Percentiles rank a stretch among this genome's conserved stretches.
These are phyloP conservation scores for Salvia miltiorrhiza DNA, from an alignment of 257 asterid species.

Conservation along the genomic window DNA sequence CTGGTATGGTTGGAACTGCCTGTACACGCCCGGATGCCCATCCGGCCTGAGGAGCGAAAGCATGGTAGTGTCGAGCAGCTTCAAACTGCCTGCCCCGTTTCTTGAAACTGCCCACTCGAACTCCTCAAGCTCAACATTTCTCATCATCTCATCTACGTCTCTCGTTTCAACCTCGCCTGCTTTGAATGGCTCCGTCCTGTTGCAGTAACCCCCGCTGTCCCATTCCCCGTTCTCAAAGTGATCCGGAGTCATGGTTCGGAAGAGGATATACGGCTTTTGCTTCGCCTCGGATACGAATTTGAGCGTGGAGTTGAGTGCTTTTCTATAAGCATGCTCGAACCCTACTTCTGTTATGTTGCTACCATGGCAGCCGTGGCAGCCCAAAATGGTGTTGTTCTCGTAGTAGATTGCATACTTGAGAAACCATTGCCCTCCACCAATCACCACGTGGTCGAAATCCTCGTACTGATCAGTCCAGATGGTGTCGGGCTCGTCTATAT, in stretches of 20 bases:
- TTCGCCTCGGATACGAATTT: conserved; percentile 32
- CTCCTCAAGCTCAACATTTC: conserved; percentile 54
- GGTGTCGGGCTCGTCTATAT: conserved; percentile 58
- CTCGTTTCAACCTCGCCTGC: conserved; percentile 38
- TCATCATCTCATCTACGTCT: conserved; percentile 35
- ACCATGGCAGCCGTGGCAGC: conserved; percentile 68
- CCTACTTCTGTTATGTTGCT: conserved; percentile 60
- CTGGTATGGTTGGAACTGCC: conserved; percentile 64
- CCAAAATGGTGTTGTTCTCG: conserved; percentile 46
- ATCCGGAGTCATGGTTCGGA: conserved; percentile 60
- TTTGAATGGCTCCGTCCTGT: conserved; percentile 54
- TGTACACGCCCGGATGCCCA: conserved; percentile 77
- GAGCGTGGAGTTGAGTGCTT: conserved; percentile 48
- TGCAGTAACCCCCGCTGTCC: conserved; percentile 70
- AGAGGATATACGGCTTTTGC: conserved; percentile 30
- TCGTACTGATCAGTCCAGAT: conserved; percentile 54
- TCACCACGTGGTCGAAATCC: conserved; percentile 43
- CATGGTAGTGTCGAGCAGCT: conserved; percentile 48
- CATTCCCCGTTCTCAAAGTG: conserved; percentile 83
- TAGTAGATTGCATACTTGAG: conserved; percentile 59
- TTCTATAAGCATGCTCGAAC: conserved; percentile 47
- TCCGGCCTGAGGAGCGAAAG: conserved; percentile 66
- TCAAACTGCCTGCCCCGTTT: conserved; percentile 17
- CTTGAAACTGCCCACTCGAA: conserved; percentile 25
- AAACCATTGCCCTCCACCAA: conserved; percentile 83